Evolutionary conservation across 1,284 basidiomycete species (phyloP), one percentile per base, ranked within the genome.

Genomic region (Porogramme epimiltina): DNA sequence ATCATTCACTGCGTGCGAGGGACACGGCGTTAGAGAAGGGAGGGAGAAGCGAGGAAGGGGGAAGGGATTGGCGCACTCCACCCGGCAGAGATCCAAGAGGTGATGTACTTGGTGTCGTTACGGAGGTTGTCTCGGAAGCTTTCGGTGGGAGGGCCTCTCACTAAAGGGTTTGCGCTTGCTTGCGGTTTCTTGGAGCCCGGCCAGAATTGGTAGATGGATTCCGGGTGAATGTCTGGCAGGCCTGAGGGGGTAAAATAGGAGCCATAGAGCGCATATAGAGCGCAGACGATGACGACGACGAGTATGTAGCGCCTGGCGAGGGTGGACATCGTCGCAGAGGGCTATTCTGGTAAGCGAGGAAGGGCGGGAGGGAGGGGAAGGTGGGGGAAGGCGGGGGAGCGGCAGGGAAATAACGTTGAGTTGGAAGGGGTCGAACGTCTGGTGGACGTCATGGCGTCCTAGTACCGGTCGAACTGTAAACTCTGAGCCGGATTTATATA

Each of bases 61-160:
- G n/a, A n/a, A n/a, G n/a, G n/a, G 31, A 25, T 10, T 22, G n/a
- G 69, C 74, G 56, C 51, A 87, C 84, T 87, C 85, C 85, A 89
- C 39, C 86, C 86, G 24, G 84, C 84, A 39, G 80, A 80, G 41
- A 82, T 73, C 82, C 83, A 89, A 15, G 82, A 82, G 2, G 85
- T 84, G 51, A 89, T 79, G 59, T 88, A 89, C 56, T 81, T 73
- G 3, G 73, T 73, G 51, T 84, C 81, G 25, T 76, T 71, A 19
- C 75, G 75, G 37, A 89, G 67, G 56, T 87, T 81, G 53, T 80
- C 80, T 72, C 81, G 71, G 67, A 86, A 85, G 34, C 70, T 73
- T 40, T 66, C 54, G 1, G 82, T 84, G 6, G 85, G 82, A 5
- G 74, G 70, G 0, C 84, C 85, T 20, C 71, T 52, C 10, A 74